phyloP scores from a whole-genome alignment of 2,329 filamentous ascomycete genomes.

The Phialophora verrucosa region DNA sequence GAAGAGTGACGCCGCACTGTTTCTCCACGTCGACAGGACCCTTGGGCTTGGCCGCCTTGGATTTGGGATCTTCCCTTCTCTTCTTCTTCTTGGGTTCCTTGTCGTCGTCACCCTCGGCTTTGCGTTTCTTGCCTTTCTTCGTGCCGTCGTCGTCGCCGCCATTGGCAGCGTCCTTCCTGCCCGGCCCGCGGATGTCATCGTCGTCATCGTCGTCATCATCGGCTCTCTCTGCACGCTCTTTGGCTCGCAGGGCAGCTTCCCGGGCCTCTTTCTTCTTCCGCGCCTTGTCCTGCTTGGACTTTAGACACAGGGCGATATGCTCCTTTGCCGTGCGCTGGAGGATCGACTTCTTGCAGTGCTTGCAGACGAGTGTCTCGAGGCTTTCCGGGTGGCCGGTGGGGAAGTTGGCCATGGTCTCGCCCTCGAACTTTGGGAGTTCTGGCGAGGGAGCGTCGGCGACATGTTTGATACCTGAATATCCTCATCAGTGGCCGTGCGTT shows the following conservation, averaged over 20 bases:
- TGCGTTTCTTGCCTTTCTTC: slow-evolving; percentile 42
- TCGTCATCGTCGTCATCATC: slow-evolving; percentile 55
- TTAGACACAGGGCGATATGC: slow-evolving; percentile 83
- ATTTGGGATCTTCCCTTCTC: slow-evolving; percentile 90
- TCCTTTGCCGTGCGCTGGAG: slow-evolving; percentile 74
- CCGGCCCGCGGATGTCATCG: slow-evolving; percentile 56
- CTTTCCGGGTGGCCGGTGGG: slow-evolving; percentile 62
- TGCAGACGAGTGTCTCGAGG: slow-evolving; percentile 78
- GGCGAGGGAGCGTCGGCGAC: slow-evolving; percentile 47
- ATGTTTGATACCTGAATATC: slow-evolving; percentile 31
- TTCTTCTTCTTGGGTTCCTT: slow-evolving; percentile 82
- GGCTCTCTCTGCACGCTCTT: slow-evolving; percentile 53
- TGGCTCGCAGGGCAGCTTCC: slow-evolving; percentile 70
- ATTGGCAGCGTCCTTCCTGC: slow-evolving; percentile 29
- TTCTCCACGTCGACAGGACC: slow-evolving; percentile 92
- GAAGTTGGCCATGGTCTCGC: slow-evolving; percentile 78
- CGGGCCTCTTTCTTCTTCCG: slow-evolving; percentile 77
- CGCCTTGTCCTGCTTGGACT: slow-evolving; percentile 81
- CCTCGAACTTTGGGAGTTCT: slow-evolving; percentile 67
- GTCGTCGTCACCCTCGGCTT: slow-evolving; percentile 56
- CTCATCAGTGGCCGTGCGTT: neutral
- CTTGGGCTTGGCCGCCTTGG: slow-evolving; percentile 83
- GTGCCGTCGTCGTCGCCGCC: slow-evolving; percentile 33
- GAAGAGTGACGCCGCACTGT: slow-evolving; percentile 85
- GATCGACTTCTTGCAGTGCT: slow-evolving; percentile 90